Evolutionary conservation across 345 rosid genomes (phyloP).

Genomic region (Trapa incisa): DNA sequence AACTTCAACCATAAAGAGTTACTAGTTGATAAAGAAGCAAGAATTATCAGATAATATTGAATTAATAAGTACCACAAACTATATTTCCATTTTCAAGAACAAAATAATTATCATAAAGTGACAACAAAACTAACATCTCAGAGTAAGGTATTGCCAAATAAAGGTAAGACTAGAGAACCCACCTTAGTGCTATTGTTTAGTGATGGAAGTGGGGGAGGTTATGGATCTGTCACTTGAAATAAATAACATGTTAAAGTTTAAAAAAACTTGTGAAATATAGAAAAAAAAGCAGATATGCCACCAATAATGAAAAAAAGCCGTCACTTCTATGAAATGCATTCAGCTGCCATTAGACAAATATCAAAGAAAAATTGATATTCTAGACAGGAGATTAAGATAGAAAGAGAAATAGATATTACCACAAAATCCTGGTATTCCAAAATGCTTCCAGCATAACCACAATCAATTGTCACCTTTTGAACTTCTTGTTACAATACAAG

Average conservation of each 20-base stretch:
- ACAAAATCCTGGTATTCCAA: constrained; percentile 84
- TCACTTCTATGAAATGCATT: not conserved
- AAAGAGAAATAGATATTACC: constrained; percentile 24
- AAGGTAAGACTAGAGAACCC: constrained; percentile 9
- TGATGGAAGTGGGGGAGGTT: constrained; percentile 67
- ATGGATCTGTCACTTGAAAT: constrained; percentile 46
- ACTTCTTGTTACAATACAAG: constrained; percentile 22
- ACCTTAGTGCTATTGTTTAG: constrained; percentile 95
- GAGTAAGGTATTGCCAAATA: not conserved
- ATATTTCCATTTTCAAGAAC: no score
- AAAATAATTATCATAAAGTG: no score
- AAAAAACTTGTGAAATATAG: not conserved
- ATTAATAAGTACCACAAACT: not conserved
- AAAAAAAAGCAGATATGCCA: not conserved
- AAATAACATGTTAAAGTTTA: not conserved
- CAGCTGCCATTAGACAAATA: not conserved
- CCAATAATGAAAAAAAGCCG: not conserved
- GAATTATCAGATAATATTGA: not conserved
- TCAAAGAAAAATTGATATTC: not conserved
- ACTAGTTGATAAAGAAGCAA: not conserved
- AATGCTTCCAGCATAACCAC: constrained; percentile 89
- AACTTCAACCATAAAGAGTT: constrained; percentile 5
- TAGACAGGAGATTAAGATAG: not conserved
- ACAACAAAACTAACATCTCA: not conserved
- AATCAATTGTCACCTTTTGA: constrained; percentile 76